Base-by-base conservation (phyloP, 2,329 filamentous ascomycete genomes). In the Curvularia eragrostidis region DNA sequence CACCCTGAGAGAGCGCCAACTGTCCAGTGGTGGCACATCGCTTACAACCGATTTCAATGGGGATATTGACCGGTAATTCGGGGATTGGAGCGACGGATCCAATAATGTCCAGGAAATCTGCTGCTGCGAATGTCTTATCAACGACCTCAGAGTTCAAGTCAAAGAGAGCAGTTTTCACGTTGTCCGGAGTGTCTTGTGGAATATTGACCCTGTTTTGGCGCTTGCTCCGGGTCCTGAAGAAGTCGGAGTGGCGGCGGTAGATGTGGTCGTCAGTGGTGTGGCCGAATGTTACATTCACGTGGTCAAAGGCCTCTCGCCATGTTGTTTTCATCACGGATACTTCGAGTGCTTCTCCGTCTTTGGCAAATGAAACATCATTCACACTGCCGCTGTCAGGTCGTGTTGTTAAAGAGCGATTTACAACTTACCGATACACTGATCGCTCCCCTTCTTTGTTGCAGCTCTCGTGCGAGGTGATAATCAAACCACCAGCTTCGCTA, bases 401-500 rank as follows among this genome's bases (percentile, higher is more conserved):
- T 24, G 30, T n/a, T 19, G 7, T 15, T 9, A 8, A 3, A 38
- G 26, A 5, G 5, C 7, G 3, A 2, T 8, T 30, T 15, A 18
- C 5, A 10, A 58, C 68, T 64, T 62, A 73, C 75, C 66, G 68
- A 51, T 75, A 76, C 2, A 76, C 70, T 3, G 68, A 55, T 26
- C 75, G 70, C 56, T 75, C 73, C 6, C 75, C 75, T 12, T 76
- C 73, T n/a, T 56, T 43, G 28, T 77, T 77, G 50, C 76, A 78
- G 41, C 71, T 65, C 7, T 64, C 50, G 43, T 78, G 75, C 10
- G 76, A 77, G 1, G 75, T 77, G 46, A 78, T 69, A n/a, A 77
- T 61, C n/a, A 72, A 48, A n/a, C 68, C 62, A 41, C 71, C 67
- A 18, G 61, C 42, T 13, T 67, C 52, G 18, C 64, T 59, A 38